Evolutionary conservation across 2,329 filamentous ascomycete species (phyloP), one percentile per base, ranked within the genome.

Genomic region (Stachybotrys echinatus): DNA sequence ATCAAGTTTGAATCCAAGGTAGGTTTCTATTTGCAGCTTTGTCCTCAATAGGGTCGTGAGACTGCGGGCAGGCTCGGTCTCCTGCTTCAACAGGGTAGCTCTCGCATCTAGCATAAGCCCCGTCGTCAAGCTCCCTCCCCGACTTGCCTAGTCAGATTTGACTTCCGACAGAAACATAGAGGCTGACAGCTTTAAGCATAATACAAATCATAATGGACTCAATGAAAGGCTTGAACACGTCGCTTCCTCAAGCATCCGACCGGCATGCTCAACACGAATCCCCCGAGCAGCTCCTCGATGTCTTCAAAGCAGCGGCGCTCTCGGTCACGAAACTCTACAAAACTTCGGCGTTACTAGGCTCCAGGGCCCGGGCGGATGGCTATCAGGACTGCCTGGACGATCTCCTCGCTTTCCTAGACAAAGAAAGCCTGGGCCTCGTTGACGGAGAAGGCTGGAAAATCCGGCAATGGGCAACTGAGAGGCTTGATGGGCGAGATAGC

Each of bases 311-410:
- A 17, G 94, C 94, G 31, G 94, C 94, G 19, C 78, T 96, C 31
- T 95, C 91, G 6, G 92, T 97, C 49, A 97, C 94, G 45, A 96
- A 95, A 63, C 84, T 99, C 14, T 97, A 97, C 74, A 96, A 96
- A 71, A 92, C 86, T 38, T 92, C 92, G 3, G 87, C 89, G 12
- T 77, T 84, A 27, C 88, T 89, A 45, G 85, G 94, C 65, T 78
- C 85, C 46, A 85, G 85, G 61, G 84, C 90, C 44, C 84, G 89
- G 46, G 73, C 81, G 47, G 86, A 92, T 38, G 94, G 94, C 22
- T 97, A 96, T 61, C 92, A 96, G 66, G 92, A 97, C 64, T 95
- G 92, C 37, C 74, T 99, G 37, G 90, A 96, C 55, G 92, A 97
- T 58, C 74, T 99, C 5, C 73, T 96, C n/a, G 71, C 77, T 17